Conservation (phyloP, 1,284 basidiomycete species). For the Cystobasidium sp. region DNA sequence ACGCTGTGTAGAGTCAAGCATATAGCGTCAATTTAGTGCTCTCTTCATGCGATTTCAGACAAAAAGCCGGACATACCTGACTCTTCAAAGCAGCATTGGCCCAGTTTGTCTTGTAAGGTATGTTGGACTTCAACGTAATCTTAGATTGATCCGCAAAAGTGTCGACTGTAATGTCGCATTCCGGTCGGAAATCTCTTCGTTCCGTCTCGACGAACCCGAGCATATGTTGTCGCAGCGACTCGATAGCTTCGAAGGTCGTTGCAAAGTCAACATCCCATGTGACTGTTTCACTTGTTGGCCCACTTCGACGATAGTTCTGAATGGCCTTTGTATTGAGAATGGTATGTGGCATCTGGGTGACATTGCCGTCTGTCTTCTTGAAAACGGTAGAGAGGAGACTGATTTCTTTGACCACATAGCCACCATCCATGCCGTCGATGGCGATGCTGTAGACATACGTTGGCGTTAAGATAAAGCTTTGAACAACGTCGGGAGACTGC, state of each 20-base stretch:
- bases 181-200: conserved; percentile 70
- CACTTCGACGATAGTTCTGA: conserved; percentile 59
- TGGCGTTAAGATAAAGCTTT: background rate
- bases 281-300: conserved; percentile 66
- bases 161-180: conserved; percentile 71
- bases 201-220: conserved; percentile 71
- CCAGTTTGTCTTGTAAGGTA: conserved; percentile 89
- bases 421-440: conserved; percentile 57
- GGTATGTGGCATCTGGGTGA: conserved; percentile 71
- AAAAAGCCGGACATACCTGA: conserved; percentile 57
- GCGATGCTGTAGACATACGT: conserved; percentile 28
- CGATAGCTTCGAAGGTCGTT: conserved; percentile 82
- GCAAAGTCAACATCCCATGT: conserved; percentile 78
- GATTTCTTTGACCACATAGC: conserved; percentile 85
- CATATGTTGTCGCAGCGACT: conserved; percentile 78
- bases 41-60: conserved; percentile 58
- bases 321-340: conserved; percentile 66
- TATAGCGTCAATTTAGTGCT: conserved; percentile 48
- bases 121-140: conserved; percentile 77
- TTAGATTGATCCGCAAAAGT: conserved; percentile 83
- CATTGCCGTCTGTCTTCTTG: conserved; percentile 59
- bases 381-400: conserved; percentile 70
- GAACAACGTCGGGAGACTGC: background rate
- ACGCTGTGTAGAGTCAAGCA: conserved; percentile 60
- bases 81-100: conserved; percentile 77